Percentiles rank a stretch among this genome's conserved stretches.
Evolutionary conservation across 768 basidiomycete genomes (phyloP).

Genomic region (Pseudohyphozyma bogoriensis): DNA sequence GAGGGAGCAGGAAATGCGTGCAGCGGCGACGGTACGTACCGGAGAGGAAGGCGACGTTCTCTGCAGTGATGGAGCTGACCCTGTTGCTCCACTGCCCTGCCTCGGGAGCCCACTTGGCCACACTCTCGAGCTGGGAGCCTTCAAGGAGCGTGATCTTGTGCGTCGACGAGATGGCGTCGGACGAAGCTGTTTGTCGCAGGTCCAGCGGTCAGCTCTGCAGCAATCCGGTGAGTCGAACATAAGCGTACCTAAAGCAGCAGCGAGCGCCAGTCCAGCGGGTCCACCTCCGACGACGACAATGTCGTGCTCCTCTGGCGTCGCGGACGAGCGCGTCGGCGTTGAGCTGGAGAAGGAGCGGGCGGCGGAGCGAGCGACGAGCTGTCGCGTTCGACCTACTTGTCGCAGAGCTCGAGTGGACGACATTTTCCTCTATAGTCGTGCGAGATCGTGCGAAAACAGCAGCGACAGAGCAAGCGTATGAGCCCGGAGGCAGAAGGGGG

Average conservation of each 20-base stretch:
- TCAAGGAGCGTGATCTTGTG: constrained; percentile 66
- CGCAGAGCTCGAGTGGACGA: too few relatives aligned
- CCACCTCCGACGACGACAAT: constrained; percentile 92
- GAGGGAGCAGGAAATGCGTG: not conserved
- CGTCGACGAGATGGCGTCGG: constrained; percentile 46
- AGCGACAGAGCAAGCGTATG: too few relatives aligned
- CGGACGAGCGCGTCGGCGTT: too few relatives aligned
- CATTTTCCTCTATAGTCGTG: too few relatives aligned
- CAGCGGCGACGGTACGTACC: constrained; percentile 40
- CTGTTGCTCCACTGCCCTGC: constrained; percentile 61
- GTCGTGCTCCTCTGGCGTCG: constrained; percentile 49
- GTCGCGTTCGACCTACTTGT: too few relatives aligned
- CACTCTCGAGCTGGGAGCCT: constrained; percentile 60
- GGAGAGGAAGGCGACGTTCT: constrained; percentile 56
- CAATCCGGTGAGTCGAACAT: too few relatives aligned
- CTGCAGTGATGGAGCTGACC: constrained; percentile 73
- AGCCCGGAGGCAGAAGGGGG: too few relatives aligned
- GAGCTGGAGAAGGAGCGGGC: too few relatives aligned
- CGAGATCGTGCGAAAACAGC: too few relatives aligned
- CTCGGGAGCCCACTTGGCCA: constrained; percentile 55
- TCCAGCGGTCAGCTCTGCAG: not conserved
- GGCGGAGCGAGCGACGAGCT: too few relatives aligned
- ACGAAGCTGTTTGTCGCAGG: constrained; percentile 40
- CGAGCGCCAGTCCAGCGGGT: constrained; percentile 79
- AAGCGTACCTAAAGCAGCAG: constrained; percentile 67